Percentiles rank a stretch among this genome's conserved stretches.
Evolutionary conservation across 2,329 filamentous ascomycete species (phyloP).

Genomic region (Ophiostoma triangulosporum): DNA sequence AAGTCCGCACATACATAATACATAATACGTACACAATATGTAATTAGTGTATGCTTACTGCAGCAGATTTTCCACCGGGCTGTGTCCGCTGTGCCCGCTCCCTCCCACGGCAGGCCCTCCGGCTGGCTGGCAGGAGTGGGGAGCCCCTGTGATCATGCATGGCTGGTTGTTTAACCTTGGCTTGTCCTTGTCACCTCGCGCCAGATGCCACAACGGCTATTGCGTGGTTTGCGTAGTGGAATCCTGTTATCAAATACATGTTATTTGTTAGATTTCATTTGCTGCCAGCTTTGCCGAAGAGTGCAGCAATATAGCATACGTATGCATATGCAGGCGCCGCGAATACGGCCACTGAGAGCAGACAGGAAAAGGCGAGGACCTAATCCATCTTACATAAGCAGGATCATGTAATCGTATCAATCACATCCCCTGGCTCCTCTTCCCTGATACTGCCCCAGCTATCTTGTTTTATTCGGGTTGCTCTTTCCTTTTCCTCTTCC

Average conservation of each 20-base stretch:
- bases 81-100: neutral
- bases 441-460: neutral
- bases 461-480: too few species aligned
- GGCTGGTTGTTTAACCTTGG: neutral
- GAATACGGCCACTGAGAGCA: neutral
- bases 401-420: too few species aligned
- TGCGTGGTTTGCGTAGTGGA: neutral
- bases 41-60: neutral
- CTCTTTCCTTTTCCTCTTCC: neutral
- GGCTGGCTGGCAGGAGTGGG: constrained; percentile 1
- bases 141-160: neutral
- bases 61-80: neutral
- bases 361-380: neutral
- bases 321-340: neutral
- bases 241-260: neutral
- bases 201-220: neutral
- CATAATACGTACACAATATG: neutral
- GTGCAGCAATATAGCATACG: neutral
- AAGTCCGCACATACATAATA: too few species aligned
- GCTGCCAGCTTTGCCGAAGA: neutral
- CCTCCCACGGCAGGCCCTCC: neutral
- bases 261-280: too few species aligned
- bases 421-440: neutral
- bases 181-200: neutral
- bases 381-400: neutral